Evolutionary conservation across 2,329 filamentous ascomycete species (phyloP).

Genomic region (Fusarium domesticum): DNA sequence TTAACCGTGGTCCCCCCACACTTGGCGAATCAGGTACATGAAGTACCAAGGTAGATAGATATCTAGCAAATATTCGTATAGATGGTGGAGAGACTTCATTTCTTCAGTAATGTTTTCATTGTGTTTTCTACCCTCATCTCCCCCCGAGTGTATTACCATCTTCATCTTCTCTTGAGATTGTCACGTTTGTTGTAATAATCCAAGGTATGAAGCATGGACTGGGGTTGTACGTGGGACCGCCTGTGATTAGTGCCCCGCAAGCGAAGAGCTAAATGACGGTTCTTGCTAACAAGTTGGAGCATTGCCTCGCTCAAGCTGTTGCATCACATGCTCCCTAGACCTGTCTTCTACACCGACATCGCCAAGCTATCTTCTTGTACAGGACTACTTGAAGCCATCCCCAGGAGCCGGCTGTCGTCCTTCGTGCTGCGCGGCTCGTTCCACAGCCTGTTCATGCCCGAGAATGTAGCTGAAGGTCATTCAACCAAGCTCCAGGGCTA

Average conservation of each 20-base stretch:
- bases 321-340: slow-evolving; percentile 29
- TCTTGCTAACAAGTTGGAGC: slow-evolving; percentile 21
- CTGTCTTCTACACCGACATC: slow-evolving; percentile 13
- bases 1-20: slow-evolving; percentile 15
- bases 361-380: slow-evolving; percentile 7
- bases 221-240: slow-evolving; percentile 18
- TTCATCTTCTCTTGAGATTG: too few species aligned
- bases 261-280: slow-evolving; percentile 18
- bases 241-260: slow-evolving; percentile 31
- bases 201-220: not conserved
- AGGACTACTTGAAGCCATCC: slow-evolving; percentile 15
- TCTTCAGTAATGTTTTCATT: too few species aligned
- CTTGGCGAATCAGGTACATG: slow-evolving; percentile 2
- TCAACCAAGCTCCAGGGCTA: slow-evolving; percentile 22
- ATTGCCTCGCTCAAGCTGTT: slow-evolving; percentile 21
- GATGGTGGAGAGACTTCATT: too few species aligned
- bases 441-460: slow-evolving; percentile 12
- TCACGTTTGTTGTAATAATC: too few species aligned
- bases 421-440: too few species aligned
- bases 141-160: too few species aligned
- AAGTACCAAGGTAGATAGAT: too few species aligned
- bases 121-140: too few species aligned
- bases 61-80: too few species aligned
- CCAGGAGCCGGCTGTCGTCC: slow-evolving; percentile 8
- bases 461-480: slow-evolving; percentile 26